Evolutionary conservation across 495 filamentous ascomycete species (phyloP).

Genomic region (Aspergillus hancockii): DNA sequence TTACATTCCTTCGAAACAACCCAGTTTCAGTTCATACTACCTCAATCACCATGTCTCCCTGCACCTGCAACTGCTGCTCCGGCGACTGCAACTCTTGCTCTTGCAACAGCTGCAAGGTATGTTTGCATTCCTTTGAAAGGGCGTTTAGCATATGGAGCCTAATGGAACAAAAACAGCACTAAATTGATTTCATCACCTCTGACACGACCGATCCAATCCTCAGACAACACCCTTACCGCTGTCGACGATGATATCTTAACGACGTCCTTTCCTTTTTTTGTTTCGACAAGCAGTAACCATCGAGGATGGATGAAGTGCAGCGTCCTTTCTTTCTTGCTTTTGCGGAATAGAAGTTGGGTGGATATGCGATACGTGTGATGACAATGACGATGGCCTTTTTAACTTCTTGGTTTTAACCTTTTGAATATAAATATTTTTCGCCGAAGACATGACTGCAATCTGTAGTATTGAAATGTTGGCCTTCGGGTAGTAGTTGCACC

Average conservation of each 20-base stretch:
- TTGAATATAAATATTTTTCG: neutral
- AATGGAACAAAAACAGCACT: constrained; percentile 14
- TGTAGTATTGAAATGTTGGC: neutral
- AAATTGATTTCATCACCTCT: constrained; percentile 7
- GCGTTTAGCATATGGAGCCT: neutral
- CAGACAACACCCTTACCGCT: neutral
- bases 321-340: neutral
- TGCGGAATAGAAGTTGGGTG: neutral
- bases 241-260: neutral
- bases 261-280: neutral
- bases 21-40: neutral
- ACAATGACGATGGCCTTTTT: neutral
- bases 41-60: constrained; percentile 43
- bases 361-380: neutral
- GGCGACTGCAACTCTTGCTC: constrained; percentile 46
- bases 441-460: neutral
- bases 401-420: neutral
- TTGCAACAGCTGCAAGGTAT: constrained; percentile 41
- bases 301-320: neutral
- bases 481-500: no score
- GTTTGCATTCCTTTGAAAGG: constrained; percentile 6
- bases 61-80: constrained; percentile 48
- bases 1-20: constrained; percentile 18
- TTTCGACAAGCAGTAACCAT: neutral
- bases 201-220: neutral